Percentiles rank a stretch among this genome's conserved stretches.
Evolutionary conservation across 352 stramenopile species (phyloP).

Genomic region (Blastocystis sp.): DNA sequence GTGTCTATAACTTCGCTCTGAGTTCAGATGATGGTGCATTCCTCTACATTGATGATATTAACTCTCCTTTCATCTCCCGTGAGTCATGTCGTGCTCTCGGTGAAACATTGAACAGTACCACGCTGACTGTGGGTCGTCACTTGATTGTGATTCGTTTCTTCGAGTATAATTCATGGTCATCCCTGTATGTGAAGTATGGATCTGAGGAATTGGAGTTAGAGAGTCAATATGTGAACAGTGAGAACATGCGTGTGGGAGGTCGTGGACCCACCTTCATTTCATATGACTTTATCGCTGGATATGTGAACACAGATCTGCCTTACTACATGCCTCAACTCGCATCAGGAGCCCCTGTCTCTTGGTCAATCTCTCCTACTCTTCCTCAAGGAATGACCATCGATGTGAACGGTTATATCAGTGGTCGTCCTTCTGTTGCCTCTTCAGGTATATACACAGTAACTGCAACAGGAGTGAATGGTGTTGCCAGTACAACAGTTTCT

Average conservation of each 20-base stretch:
- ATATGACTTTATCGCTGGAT: conserved; percentile 39
- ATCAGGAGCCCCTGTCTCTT: neutral
- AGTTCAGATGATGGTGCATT: conserved; percentile 56
- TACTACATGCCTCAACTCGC: neutral
- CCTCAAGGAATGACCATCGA: conserved; percentile 40
- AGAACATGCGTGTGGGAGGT: conserved; percentile 41
- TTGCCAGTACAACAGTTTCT: neutral
- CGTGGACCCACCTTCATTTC: conserved; percentile 58
- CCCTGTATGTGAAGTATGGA: conserved; percentile 43
- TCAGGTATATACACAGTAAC: conserved; percentile 55
- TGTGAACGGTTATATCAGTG: conserved; percentile 54
- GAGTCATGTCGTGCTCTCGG: neutral
- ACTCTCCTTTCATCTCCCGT: conserved; percentile 8
- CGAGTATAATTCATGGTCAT: conserved; percentile 46
- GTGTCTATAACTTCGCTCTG: conserved; percentile 44
- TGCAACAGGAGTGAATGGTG: conserved; percentile 44
- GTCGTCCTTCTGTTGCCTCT: neutral
- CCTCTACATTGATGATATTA: conserved; percentile 42
- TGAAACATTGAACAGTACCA: neutral
- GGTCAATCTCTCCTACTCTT: conserved; percentile 1
- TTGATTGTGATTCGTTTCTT: conserved; percentile 51
- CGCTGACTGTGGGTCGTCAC: conserved; percentile 16
- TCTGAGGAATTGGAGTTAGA: neutral
- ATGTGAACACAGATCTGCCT: conserved; percentile 29
- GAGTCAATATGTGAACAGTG: neutral